Evolutionary conservation across 306 rosid genomes (phyloP).

Genomic region (Cucurbita moschata): DNA sequence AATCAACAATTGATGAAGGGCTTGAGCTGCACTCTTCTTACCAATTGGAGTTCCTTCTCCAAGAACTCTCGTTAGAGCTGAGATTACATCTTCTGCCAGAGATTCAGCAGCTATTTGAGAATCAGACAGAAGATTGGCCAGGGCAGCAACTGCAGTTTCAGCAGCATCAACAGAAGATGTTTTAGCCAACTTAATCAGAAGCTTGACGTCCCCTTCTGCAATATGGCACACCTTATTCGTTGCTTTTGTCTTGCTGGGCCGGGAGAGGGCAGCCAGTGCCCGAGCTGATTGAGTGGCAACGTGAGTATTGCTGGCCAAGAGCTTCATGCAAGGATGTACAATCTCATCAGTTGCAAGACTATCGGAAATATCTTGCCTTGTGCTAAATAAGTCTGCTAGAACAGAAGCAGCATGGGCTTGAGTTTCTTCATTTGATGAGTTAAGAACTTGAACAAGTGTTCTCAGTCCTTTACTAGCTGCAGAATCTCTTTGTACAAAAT

Average conservation of each 20-base stretch:
- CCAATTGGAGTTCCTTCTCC: constrained; percentile 75
- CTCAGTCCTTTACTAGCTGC: constrained; percentile 74
- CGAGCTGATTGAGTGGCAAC: constrained; percentile 96
- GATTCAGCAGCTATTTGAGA: constrained; percentile 70
- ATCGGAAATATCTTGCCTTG: constrained; percentile 85
- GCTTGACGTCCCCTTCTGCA: constrained; percentile 68
- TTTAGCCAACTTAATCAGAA: constrained; percentile 81
- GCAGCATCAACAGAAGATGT: constrained; percentile 72
- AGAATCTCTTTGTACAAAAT: constrained; percentile 64
- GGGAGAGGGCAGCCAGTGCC: constrained; percentile 74
- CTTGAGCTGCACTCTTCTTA: constrained; percentile 75
- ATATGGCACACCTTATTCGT: constrained; percentile 50
- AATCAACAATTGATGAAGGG: constrained; percentile 72
- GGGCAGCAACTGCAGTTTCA: constrained; percentile 88
- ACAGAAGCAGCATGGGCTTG: constrained; percentile 81
- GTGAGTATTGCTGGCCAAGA: constrained; percentile 72
- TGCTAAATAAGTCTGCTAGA: constrained; percentile 76
- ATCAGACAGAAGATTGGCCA: constrained; percentile 88
- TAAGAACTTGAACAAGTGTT: constrained; percentile 78
- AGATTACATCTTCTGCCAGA: constrained; percentile 64
- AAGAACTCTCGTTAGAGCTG: constrained; percentile 65
- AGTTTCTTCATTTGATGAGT: constrained; percentile 66
- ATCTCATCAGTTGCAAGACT: constrained; percentile 79
- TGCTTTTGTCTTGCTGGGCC: constrained; percentile 56
- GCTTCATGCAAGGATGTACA: constrained; percentile 81